Base-by-base conservation (phyloP, 345 rosid genomes). In the Geranium rotundifolium region DNA sequence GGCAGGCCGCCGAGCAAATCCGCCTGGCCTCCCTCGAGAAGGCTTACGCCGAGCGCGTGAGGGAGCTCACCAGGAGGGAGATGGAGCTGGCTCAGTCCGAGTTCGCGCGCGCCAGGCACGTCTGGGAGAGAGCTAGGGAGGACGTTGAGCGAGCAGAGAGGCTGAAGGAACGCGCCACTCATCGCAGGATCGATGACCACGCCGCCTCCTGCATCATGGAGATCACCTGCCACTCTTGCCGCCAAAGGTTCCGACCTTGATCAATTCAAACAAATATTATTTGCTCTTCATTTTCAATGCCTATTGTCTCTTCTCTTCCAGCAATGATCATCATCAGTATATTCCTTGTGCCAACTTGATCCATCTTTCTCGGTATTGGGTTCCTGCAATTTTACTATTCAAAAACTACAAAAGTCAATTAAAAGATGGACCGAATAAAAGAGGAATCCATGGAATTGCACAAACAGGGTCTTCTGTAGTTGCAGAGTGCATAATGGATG, bases 221-320 rank as follows among this genome's bases (percentile, higher is more conserved):
- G 85, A 83, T 90, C 81, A 93, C 99, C 75, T 93, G 99, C 68
- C 99, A 90, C 16, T 90, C 96, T 67, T 93, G 99, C 81, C 83
- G 95, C 71, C 96, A 88, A 73, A 85, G 84, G 76, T 90, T 93
- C 79, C 85, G 89, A 78, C 84, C 86, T 64, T 78, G 27, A 23
- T 23, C 27, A 23, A 23, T 23, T 23, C 19, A 77, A 30, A 59
- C 63, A 14, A 59, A 27, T 29, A 60, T 23, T 23, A 23, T 23
- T 23, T 23, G 27, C 27, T 23, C 27, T 23, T 23, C 27, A 23
- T 23, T 23, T 23, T 23, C 27, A 23, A 23, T 23, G 27, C 27
- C 27, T 23, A 23, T 1, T 23, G 27, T 23, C 27, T n/a, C n/a
- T n/a, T n/a, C n/a, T n/a, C n/a, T 23, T 23, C 27, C 27, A 23